Base-by-base conservation (phyloP, 208 protist species). In the Leishmania turanica region DNA sequence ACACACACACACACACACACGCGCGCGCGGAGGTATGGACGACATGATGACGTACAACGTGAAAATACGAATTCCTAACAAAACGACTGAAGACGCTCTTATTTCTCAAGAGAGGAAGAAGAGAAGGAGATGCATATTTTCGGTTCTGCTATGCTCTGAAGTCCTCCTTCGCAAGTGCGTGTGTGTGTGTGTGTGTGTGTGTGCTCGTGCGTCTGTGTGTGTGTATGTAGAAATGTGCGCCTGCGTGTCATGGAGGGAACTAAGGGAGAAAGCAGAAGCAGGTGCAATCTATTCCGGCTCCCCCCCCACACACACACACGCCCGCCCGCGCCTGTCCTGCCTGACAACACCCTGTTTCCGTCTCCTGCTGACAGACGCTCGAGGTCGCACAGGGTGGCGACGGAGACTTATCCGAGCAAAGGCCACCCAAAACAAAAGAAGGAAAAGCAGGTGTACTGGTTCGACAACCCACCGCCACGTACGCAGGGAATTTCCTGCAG, bases 51-150 rank as follows among this genome's bases (percentile, higher is more conserved):
- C 72, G 49, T 34, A 56, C 71, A 76, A 40, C 17, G 79, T 76
- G 34, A 87, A 80, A 74, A 54, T 15, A 21, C 31, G 60, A 78
- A 60, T 70, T 85, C 85, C 85, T 89, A 89, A 89, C 86, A 86
- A 89, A 85, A 85, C 83, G 82, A 68, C 86, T 89, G 86, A 87
- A 37, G 17, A 13, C 3, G 42, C 71, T 62, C 73, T 54, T 58
- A 19, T 21, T n/a, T 37, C 49, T 27, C 42, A 73, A n/a, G 40
- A 27, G 51, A 31, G 42, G 65, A 53, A 3, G 21, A 31, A 37
- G 65, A 70, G 31, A 54, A 13, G 11, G 68, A 82, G 86, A 83
- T 81, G 77, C 70, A 82, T 69, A 78, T 49, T 71, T 82, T 82
- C 64, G 70, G 70, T 37, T 78, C 37, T n/a, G 3, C 27, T 54